A percentile compares a stretch with the other conserved stretches of the same genome.
These are phyloP conservation scores for Iodosphaeria phyllophila DNA, from an alignment of 2,329 filamentous ascomycete species.

Conservation along the genomic window DNA sequence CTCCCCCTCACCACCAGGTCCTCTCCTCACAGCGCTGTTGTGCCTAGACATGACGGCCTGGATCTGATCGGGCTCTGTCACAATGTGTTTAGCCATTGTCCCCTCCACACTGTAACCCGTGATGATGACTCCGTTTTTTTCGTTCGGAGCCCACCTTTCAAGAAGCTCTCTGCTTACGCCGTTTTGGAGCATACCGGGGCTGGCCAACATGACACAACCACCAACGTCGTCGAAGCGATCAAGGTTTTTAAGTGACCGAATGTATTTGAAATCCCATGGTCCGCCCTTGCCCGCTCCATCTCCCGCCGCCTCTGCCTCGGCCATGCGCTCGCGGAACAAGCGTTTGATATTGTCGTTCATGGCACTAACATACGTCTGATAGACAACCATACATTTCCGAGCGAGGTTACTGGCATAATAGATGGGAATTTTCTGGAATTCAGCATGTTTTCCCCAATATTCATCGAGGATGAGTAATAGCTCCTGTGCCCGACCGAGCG, in stretches of 20 bases:
- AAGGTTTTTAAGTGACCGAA: slow-evolving; percentile 77
- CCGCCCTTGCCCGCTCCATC: slow-evolving; percentile 59
- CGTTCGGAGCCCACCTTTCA: slow-evolving; percentile 88
- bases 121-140: slow-evolving; percentile 95
- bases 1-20: slow-evolving; percentile 52
- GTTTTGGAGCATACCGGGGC: slow-evolving; percentile 95
- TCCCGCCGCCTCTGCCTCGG: slow-evolving; percentile 67
- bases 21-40: slow-evolving; percentile 41
- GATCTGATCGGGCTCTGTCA: slow-evolving; percentile 89
- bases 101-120: slow-evolving; percentile 97
- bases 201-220: slow-evolving; percentile 91
- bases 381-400: slow-evolving; percentile 94
- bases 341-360: slow-evolving; percentile 99
- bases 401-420: slow-evolving; percentile 96
- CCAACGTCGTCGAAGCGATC: slow-evolving; percentile 94
- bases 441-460: slow-evolving; percentile 81
- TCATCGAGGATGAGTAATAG: slow-evolving; percentile 88
- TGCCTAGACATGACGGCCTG: slow-evolving; percentile 78
- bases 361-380: slow-evolving; percentile 91
- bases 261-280: slow-evolving; percentile 94
- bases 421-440: slow-evolving; percentile 81
- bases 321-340: slow-evolving; percentile 83
- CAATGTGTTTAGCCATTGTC: slow-evolving; percentile 91
- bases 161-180: slow-evolving; percentile 84
- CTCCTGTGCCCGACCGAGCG: slow-evolving; percentile 84